These are phyloP conservation scores for Mortierella hygrophila DNA, from an alignment of 192 early-diverging fungal genomes.

Conservation along the genomic window DNA sequence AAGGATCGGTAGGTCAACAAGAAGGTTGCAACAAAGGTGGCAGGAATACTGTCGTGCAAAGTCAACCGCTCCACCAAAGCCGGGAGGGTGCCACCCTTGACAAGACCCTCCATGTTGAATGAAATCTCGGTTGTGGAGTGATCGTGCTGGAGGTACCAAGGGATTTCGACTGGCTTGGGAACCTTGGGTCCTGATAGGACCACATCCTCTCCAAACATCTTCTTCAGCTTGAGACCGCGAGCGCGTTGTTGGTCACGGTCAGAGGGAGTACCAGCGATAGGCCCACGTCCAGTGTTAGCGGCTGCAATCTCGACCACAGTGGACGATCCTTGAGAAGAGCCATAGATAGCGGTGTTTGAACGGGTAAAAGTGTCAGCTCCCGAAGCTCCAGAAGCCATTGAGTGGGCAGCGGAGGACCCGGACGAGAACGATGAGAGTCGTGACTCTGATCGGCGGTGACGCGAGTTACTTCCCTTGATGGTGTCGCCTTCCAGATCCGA, in stretches of 20 bases:
- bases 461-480: conserved; percentile 3
- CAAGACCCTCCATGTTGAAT: conserved; percentile 89
- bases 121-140: conserved; percentile 78
- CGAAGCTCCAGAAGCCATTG: conserved; percentile 5
- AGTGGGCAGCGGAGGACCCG: conserved; percentile 25
- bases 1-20: conserved; percentile 97
- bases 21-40: conserved; percentile 89
- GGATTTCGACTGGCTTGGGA: conserved; percentile 49
- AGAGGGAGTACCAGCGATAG: not conserved
- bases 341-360: not conserved
- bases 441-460: conserved; percentile 32
- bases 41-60: conserved; percentile 88
- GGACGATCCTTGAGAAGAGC: not conserved
- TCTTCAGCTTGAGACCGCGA: conserved; percentile 59
- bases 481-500: conserved; percentile 32
- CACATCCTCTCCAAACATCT: conserved; percentile 70
- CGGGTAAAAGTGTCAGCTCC: conserved; percentile 34
- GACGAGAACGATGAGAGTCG: conserved; percentile 33
- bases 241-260: conserved; percentile 15
- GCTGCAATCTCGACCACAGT: conserved; percentile 13
- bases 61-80: conserved; percentile 93
- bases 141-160: conserved; percentile 89
- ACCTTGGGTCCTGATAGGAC: conserved; percentile 7
- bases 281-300: not conserved
- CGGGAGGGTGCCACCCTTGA: conserved; percentile 89